Evolutionary conservation across 1,284 basidiomycete species (phyloP).

Genomic region (Irpex lacteus): DNA sequence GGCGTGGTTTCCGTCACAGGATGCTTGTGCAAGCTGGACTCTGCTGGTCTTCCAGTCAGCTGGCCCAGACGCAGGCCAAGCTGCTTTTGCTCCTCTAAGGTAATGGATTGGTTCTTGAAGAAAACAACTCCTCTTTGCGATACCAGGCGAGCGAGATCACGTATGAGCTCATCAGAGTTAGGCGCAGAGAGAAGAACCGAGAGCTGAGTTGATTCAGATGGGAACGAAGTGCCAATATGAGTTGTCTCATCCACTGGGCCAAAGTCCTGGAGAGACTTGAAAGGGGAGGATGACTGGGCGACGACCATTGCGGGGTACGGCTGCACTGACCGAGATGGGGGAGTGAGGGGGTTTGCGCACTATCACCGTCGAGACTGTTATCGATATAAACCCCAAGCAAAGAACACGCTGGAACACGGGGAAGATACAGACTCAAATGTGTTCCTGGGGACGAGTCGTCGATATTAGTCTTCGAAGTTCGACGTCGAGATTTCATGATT

Average conservation of each 20-base stretch:
- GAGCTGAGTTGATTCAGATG: constrained; percentile 33
- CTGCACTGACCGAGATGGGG: not conserved
- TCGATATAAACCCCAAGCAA: not conserved
- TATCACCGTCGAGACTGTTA: not conserved
- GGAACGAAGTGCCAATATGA: constrained; percentile 31
- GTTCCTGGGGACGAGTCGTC: too few relatives aligned
- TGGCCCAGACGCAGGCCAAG: constrained; percentile 50
- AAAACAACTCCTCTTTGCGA: constrained; percentile 73
- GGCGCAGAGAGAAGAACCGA: constrained; percentile 34
- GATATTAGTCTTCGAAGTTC: too few relatives aligned
- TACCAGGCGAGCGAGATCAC: constrained; percentile 52
- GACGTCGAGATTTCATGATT: not conserved
- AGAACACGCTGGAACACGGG: too few relatives aligned
- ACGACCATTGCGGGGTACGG: constrained; percentile 8
- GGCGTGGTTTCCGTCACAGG: constrained; percentile 55
- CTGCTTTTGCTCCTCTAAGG: constrained; percentile 40
- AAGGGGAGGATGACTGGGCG: constrained; percentile 3
- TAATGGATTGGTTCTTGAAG: constrained; percentile 57
- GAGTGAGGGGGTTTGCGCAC: not conserved
- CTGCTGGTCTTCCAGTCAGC: constrained; percentile 53
- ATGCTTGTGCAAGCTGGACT: constrained; percentile 60
- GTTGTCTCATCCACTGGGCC: constrained; percentile 27
- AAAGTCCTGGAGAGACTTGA: constrained; percentile 6
- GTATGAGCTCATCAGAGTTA: constrained; percentile 41
- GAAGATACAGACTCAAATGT: too few relatives aligned